Conservation (phyloP, 768 basidiomycete genomes). For the Rhodotorula kratochvilovae region DNA sequence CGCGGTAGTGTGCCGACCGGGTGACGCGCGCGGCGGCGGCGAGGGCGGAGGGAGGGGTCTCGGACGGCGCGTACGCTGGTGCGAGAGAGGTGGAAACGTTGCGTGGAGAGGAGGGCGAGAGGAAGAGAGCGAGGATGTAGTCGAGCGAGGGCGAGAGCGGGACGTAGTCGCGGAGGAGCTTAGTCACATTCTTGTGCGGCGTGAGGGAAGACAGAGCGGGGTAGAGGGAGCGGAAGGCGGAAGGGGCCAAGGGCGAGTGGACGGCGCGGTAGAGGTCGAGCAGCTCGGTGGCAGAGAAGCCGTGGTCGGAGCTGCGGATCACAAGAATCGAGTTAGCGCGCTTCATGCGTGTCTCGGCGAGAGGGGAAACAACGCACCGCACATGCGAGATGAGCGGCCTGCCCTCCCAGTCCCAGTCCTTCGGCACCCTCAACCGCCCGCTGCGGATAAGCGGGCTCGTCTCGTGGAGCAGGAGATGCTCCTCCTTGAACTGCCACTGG, state of each 20-base stretch:
- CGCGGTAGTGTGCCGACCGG: not conserved
- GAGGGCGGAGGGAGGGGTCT: not conserved
- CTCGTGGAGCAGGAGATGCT: not conserved
- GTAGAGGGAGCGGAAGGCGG: not conserved
- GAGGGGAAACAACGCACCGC: not conserved
- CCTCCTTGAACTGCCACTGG: constrained; percentile 9
- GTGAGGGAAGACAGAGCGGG: too few relatives aligned
- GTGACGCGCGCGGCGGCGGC: not conserved
- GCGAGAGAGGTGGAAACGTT: not conserved
- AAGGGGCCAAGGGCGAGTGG: too few relatives aligned
- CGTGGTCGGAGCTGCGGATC: constrained; percentile 2
- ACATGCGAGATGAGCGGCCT: not conserved
- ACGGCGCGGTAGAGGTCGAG: not conserved
- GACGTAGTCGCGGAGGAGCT: not conserved
- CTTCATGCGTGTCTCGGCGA: too few relatives aligned
- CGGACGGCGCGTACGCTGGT: not conserved
- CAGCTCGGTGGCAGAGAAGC: not conserved
- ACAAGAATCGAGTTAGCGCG: not conserved
- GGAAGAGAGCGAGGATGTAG: constrained; percentile 4
- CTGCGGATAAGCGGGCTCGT: not conserved
- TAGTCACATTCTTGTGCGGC: too few relatives aligned
- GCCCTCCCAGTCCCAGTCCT: not conserved
- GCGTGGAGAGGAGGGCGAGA: not conserved
- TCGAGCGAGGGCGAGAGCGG: not conserved
- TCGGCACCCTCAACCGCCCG: not conserved